Evolutionary conservation across 345 rosid genomes (phyloP), one percentile per base, ranked within the genome.

Genomic region (Citrus trifoliata): DNA sequence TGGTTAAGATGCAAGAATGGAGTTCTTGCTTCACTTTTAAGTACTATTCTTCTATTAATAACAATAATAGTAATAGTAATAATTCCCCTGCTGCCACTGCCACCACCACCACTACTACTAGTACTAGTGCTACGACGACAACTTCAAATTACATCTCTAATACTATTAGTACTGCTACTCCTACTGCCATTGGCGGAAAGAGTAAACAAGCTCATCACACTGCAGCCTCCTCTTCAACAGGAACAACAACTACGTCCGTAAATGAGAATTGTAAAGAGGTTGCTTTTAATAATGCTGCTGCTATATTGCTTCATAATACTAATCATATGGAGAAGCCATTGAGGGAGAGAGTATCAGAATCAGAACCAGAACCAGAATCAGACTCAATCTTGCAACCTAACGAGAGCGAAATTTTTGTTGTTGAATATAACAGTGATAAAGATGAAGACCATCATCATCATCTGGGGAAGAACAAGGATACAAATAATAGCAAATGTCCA

Each of bases 321-420:
- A 53, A 53, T 53, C 19, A 53, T 6, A 58, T 73, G 71, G 85
- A 76, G 94, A 90, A 89, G 91, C 92, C 90, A 80, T 85, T 90
- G 91, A 88, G 89, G 92, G 94, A 90, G 92, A 89, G 90, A 85
- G 84, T 74, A 59, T 73, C 70, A 35, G 71, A 64, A 59, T 67
- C 70, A 40, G 66, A 63, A 70, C 58, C 73, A 22, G 69, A 64
- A 53, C 67, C 70, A 35, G 71, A 63, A 70, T 48, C 73, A 22
- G 8, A 66, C 2, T n/a, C 65, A 3, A 25, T 46, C 51, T 18
- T 18, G 40, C 55, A 21, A 48, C 53, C 63, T 48, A 61, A 38
- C 33, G 19, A 6, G 3, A 10, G 0, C 0, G 42, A 6, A 4
- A 16, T 0, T 1, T 35, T 62, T 16, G n/a, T 67, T 56, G 72